phyloP scores from a whole-genome alignment of 441 rosid species.

The Geranium incanum region DNA sequence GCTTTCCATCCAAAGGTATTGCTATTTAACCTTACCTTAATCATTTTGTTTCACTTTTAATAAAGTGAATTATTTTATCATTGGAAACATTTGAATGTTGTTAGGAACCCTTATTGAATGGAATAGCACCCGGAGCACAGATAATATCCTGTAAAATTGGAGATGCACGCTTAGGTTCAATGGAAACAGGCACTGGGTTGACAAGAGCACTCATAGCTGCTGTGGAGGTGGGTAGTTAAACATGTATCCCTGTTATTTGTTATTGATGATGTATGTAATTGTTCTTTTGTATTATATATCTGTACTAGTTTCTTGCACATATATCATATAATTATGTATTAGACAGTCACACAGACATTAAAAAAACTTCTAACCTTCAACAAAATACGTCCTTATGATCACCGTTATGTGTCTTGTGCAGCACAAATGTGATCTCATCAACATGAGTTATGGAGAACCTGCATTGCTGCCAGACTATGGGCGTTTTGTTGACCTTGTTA shows the following conservation, averaged over 20 bases:
- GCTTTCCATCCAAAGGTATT: slow-evolving; percentile 87
- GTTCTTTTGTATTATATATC: background rate
- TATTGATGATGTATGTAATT: slow-evolving; percentile 3
- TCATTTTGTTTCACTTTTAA: slow-evolving; percentile 21
- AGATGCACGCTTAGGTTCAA: slow-evolving; percentile 85
- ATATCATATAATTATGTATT: slow-evolving; percentile 8
- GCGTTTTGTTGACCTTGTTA: slow-evolving; percentile 89
- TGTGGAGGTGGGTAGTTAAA: slow-evolving; percentile 58
- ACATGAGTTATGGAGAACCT: slow-evolving; percentile 96
- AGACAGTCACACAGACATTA: background rate
- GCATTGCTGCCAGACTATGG: slow-evolving; percentile 88
- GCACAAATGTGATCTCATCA: slow-evolving; percentile 97
- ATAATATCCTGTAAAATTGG: slow-evolving; percentile 96
- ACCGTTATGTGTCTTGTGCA: slow-evolving; percentile 29
- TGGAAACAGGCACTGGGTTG: slow-evolving; percentile 98
- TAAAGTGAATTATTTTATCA: slow-evolving; percentile 16
- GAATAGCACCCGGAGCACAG: slow-evolving; percentile 97
- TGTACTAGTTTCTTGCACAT: slow-evolving; percentile 6
- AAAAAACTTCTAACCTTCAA: slow-evolving; percentile 6
- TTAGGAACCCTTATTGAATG: slow-evolving; percentile 84
- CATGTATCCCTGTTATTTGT: slow-evolving; percentile 6
- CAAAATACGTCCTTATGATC: slow-evolving; percentile 19
- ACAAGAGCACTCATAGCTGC: slow-evolving; percentile 87
- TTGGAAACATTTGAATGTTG: slow-evolving; percentile 22
- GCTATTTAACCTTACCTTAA: slow-evolving; percentile 14